phyloP scores from a whole-genome alignment of 345 rosid species.

The Fremontodendron californicum region DNA sequence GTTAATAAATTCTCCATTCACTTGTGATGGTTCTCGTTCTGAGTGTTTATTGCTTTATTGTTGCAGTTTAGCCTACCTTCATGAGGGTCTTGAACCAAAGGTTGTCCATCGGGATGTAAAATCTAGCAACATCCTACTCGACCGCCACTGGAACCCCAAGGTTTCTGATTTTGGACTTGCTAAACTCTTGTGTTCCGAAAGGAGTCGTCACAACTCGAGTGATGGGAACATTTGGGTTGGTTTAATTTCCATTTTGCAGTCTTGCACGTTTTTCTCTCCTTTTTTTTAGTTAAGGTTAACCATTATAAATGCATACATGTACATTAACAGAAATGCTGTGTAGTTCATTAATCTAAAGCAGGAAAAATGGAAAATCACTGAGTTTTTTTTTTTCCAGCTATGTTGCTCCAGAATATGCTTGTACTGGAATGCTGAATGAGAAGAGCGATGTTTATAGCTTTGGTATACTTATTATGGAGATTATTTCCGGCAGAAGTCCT shows the following conservation, averaged over 20 bases:
- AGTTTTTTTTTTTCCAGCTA: constrained; percentile 49
- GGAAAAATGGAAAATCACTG: too few relatives aligned
- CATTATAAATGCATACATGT: neutral
- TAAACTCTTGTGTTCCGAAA: constrained; percentile 78
- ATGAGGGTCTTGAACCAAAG: constrained; percentile 98
- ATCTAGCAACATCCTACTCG: constrained; percentile 85
- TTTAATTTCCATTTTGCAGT: constrained; percentile 15
- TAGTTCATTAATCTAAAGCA: neutral
- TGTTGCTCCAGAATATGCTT: constrained; percentile 98
- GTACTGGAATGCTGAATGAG: constrained; percentile 94
- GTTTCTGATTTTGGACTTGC: constrained; percentile 99
- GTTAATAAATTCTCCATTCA: neutral
- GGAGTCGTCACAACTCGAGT: constrained; percentile 86
- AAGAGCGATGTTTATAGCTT: constrained; percentile 93
- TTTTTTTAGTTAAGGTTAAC: constrained; percentile 3
- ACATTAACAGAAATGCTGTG: neutral
- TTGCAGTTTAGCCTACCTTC: constrained; percentile 89
- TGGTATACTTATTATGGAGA: constrained; percentile 89
- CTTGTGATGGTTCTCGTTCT: neutral
- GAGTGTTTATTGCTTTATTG: neutral
- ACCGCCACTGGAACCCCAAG: constrained; percentile 82
- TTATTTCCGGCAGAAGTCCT: constrained; percentile 82
- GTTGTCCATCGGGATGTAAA: constrained; percentile 95
- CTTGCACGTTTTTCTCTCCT: too few relatives aligned
- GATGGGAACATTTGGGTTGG: constrained; percentile 97